Base-by-base conservation (phyloP, 1,139 yeast genomes). In the Wickerhamomyces sp. region DNA sequence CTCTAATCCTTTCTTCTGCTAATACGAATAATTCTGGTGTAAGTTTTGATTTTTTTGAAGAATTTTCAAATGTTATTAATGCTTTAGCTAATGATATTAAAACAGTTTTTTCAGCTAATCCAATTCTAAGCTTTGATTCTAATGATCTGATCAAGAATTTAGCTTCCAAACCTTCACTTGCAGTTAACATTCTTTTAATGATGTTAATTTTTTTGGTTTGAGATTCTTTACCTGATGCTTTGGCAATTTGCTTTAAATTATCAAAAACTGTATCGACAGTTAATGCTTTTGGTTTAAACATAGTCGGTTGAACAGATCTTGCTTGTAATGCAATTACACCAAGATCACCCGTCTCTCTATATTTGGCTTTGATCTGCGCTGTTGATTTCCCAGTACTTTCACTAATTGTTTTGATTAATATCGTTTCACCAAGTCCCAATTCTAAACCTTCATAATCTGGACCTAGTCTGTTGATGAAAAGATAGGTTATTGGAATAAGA, bases 401-500 rank as follows among this genome's bases (percentile, higher is more conserved):
- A 39, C 91, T 81, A 39, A 93, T 80, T 0, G 99, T 94, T 61
- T 91, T 93, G 60, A 90, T 80, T 36, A 93, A 70, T 15, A 93
- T 64, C 0, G 94, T 81, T 63, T 93, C 99, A 13, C 99, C 99
- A 4, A 93, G 73, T 0, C 99, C 98, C 34, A 93, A 69, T 60
- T 93, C 99, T 50, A 91, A 70, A 36, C 94, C 96, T 59, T 89
- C 96, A 61, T 93, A 93, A 61, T 93, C 99, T 0, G 99, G 99
- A 0, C 98, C 97, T 14, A 93, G 71, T 46, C 94, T 71, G 62
- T 91, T 91, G 60, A 91, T 90, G 64, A 86, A 87, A 15, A 93
- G 72, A 58, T 91, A 93, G 1, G 91, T 86, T 1, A 88, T 80
- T 48, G 78, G 79, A 6, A 87, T 75, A 47, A 93, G 67, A 42